Conservation (phyloP, 495 filamentous ascomycete genomes). For the Letharia lupina region DNA sequence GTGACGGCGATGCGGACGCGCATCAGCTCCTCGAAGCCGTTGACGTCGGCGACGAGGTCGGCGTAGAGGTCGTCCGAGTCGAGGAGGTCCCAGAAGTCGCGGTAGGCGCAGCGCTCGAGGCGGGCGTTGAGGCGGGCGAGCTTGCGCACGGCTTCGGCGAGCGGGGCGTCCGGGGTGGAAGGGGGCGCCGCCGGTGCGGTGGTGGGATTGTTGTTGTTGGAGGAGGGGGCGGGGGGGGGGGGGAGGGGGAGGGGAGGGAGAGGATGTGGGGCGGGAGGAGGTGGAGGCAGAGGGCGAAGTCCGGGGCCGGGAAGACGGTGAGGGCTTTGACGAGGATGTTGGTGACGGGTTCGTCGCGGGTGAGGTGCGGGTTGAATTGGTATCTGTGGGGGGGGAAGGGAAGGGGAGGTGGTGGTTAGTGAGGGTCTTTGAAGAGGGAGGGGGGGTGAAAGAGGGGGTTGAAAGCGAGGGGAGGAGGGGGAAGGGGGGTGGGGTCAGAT, state of each 20-base stretch:
- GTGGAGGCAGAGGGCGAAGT: slow-evolving; percentile 88
- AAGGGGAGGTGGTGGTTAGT: not conserved
- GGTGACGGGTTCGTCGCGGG: slow-evolving; percentile 91
- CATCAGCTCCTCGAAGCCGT: slow-evolving; percentile 94
- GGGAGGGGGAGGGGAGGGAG: slow-evolving; percentile 42
- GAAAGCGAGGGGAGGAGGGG: not conserved
- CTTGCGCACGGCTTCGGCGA: slow-evolving; percentile 83
- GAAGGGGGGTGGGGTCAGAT: slow-evolving; percentile 43
- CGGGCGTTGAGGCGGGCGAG: slow-evolving; percentile 73
- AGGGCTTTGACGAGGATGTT: slow-evolving; percentile 98
- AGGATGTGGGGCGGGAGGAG: slow-evolving; percentile 77
- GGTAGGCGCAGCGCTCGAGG: slow-evolving; percentile 79
- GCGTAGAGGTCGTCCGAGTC: slow-evolving; percentile 94
- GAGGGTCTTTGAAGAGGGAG: not conserved
- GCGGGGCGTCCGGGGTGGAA: slow-evolving; percentile 66
- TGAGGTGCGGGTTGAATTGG: slow-evolving; percentile 99
- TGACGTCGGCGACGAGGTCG: slow-evolving; percentile 86
- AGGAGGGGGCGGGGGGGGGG: slow-evolving; percentile 40
- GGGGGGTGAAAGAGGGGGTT: not conserved
- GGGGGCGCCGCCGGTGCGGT: slow-evolving; percentile 29
- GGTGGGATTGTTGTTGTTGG: slow-evolving; percentile 30
- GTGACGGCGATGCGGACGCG: slow-evolving; percentile 84
- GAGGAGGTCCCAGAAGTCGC: slow-evolving; percentile 84
- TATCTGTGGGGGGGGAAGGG: slow-evolving; percentile 50
- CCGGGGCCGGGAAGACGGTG: slow-evolving; percentile 92